Evolutionary conservation across 2,329 filamentous ascomycete genomes (phyloP).

Genomic region (Sarocladium kiliense): DNA sequence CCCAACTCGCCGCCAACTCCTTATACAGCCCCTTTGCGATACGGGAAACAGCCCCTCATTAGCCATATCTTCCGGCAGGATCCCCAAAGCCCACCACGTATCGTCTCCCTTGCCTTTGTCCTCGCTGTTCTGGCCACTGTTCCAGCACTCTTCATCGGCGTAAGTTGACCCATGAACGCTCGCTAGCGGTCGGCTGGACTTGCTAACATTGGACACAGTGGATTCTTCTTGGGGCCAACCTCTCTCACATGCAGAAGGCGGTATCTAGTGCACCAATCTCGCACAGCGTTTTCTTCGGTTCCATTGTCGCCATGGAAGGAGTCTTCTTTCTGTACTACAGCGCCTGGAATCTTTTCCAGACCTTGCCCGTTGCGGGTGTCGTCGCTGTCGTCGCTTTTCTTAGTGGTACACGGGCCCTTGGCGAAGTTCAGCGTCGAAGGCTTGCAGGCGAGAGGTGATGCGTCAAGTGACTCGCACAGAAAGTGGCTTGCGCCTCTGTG

Average conservation of each 20-base stretch:
- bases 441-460: conserved; percentile 63
- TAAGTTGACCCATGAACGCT: conserved; percentile 36
- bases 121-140: conserved; percentile 68
- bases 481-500: no score
- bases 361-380: conserved; percentile 65
- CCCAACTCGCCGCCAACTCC: conserved; percentile 52
- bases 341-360: conserved; percentile 87
- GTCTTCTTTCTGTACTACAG: conserved; percentile 95
- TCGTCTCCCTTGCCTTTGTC: conserved; percentile 75
- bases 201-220: conserved; percentile 50
- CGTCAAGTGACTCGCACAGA: background rate
- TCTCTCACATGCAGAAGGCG: conserved; percentile 71
- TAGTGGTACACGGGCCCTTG: conserved; percentile 83
- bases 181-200: no score
- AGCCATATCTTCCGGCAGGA: conserved; percentile 84
- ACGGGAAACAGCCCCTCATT: conserved; percentile 79
- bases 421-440: conserved; percentile 86
- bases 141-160: conserved; percentile 65
- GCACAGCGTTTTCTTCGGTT: conserved; percentile 80
- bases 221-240: conserved; percentile 76
- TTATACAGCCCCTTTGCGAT: conserved; percentile 69
- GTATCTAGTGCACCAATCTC: conserved; percentile 71
- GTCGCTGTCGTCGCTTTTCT: conserved; percentile 71
- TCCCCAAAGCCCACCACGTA: conserved; percentile 71
- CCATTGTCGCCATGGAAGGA: conserved; percentile 79